Percentiles rank a stretch among this genome's conserved stretches.
These are phyloP conservation scores for Mollisia scopiformis DNA, from an alignment of 2,329 filamentous ascomycete genomes.

Conservation along the genomic window DNA sequence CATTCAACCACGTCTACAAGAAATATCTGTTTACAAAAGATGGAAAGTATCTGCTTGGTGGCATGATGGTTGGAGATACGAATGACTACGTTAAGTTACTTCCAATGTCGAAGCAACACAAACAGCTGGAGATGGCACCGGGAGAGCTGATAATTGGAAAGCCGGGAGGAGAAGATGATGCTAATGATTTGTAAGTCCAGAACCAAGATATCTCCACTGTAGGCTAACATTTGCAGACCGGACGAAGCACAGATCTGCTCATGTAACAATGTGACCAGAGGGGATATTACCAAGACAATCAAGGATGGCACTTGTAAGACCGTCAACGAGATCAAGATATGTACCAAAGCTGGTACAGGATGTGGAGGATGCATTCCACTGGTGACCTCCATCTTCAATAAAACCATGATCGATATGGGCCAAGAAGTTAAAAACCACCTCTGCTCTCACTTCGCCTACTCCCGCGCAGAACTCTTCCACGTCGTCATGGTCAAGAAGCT, in stretches of 20 bases:
- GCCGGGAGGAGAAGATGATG: conserved; percentile 75
- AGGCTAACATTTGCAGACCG: too few relatives aligned
- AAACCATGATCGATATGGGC: conserved; percentile 82
- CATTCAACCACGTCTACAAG: conserved; percentile 87
- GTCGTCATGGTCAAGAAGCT: conserved; percentile 83
- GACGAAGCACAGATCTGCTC: conserved; percentile 91
- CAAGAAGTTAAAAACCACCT: conserved; percentile 86
- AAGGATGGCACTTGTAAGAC: conserved; percentile 82
- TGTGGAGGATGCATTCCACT: conserved; percentile 91
- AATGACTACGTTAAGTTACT: conserved; percentile 89
- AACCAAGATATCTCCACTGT: too few relatives aligned
- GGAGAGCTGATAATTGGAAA: conserved; percentile 82
- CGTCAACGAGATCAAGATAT: conserved; percentile 81
- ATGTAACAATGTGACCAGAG: conserved; percentile 90
- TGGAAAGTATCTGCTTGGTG: conserved; percentile 88
- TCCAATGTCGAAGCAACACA: conserved; percentile 83
- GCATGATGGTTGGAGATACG: conserved; percentile 96
- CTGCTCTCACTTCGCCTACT: conserved; percentile 83
- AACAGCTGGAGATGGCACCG: conserved; percentile 75
- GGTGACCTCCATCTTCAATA: conserved; percentile 88
- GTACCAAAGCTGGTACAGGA: conserved; percentile 89
- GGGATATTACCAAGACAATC: conserved; percentile 71
- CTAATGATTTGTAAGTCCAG: conserved; percentile 77
- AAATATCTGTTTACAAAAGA: conserved; percentile 91
- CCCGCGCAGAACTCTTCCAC: conserved; percentile 84